A percentile compares a stretch with the other conserved stretches of the same genome.
phyloP scores from a whole-genome alignment of 2,329 filamentous ascomycete species.

The Penicillium psychrosexuale region DNA sequence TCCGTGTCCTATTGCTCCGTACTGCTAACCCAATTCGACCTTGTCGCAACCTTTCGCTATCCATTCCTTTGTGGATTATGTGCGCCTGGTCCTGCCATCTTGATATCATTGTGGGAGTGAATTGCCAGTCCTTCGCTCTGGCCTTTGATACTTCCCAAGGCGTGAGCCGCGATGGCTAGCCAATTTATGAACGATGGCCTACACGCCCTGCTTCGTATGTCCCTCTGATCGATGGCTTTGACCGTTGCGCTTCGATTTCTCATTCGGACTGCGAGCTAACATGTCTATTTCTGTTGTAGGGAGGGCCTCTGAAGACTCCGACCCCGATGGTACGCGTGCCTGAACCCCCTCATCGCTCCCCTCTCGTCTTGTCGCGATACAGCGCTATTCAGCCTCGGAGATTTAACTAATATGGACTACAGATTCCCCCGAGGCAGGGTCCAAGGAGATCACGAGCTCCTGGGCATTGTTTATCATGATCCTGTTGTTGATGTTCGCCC shows the following conservation, averaged over 20 bases:
- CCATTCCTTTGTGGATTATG: conserved; percentile 32
- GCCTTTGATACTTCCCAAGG: conserved; percentile 23
- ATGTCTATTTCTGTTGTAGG: conserved; percentile 22
- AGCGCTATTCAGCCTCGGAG: conserved; percentile 3
- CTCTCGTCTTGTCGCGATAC: conserved; percentile 2
- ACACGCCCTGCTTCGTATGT: conserved; percentile 39
- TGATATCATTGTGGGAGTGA: conserved; percentile 36
- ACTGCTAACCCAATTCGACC: conserved; percentile 6
- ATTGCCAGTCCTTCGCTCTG: conserved; percentile 28
- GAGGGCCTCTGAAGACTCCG: conserved; percentile 37
- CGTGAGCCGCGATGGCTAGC: conserved; percentile 33
- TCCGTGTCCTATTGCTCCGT: conserved; percentile 1
- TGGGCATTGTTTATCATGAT: conserved; percentile 98
- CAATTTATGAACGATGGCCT: conserved; percentile 36
- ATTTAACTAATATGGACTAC: conserved; percentile 22
- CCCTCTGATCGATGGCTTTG: background rate
- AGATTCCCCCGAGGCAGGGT: conserved; percentile 72
- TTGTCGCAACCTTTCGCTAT: conserved; percentile 3
- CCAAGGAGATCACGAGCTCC: conserved; percentile 93
- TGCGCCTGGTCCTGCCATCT: conserved; percentile 30
- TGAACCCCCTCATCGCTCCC: conserved; percentile 9
- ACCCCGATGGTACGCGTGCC: conserved; percentile 39
- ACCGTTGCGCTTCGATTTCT: background rate
- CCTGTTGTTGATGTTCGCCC: conserved; percentile 84
- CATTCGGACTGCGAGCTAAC: conserved; percentile 17